Evolutionary conservation across 768 basidiomycete genomes (phyloP).

Genomic region (Mycena leptocephala): DNA sequence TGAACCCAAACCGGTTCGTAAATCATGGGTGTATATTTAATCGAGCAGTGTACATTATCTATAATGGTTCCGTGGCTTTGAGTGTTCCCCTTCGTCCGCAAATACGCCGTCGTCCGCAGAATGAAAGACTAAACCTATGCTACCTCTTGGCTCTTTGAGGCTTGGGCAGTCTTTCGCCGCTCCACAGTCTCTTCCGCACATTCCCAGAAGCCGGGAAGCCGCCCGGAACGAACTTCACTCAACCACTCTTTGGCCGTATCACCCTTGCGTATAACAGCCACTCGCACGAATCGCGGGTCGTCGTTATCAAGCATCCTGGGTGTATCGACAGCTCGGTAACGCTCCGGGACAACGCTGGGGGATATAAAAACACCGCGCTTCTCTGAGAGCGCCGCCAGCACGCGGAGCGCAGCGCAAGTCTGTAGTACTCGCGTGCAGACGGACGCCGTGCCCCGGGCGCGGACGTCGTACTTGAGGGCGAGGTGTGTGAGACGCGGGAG

Average conservation of each 20-base stretch:
- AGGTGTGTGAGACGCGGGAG: slow-evolving; percentile 19
- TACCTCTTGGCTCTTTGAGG: no score
- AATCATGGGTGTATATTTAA: no score
- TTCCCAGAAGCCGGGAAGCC: slow-evolving; percentile 4
- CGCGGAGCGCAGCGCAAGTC: not conserved
- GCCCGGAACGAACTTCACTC: not conserved
- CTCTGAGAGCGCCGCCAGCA: not conserved
- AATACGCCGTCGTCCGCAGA: no score
- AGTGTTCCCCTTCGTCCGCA: no score
- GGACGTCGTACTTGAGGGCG: not conserved
- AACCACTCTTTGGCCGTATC: not conserved
- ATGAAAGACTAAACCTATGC: no score
- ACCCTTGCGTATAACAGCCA: not conserved
- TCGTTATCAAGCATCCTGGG: not conserved
- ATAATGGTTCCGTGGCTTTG: no score
- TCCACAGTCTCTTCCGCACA: slow-evolving; percentile 11
- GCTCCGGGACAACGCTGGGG: no score
- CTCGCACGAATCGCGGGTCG: not conserved
- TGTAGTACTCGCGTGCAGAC: not conserved
- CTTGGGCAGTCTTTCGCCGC: not conserved
- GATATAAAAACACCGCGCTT: not conserved
- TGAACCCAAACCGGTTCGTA: no score
- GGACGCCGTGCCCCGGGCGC: not conserved
- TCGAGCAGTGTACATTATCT: no score
- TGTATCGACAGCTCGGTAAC: not conserved